Evolutionary conservation across 2,329 filamentous ascomycete species (phyloP).

Genomic region (Nannizzia gypsea): DNA sequence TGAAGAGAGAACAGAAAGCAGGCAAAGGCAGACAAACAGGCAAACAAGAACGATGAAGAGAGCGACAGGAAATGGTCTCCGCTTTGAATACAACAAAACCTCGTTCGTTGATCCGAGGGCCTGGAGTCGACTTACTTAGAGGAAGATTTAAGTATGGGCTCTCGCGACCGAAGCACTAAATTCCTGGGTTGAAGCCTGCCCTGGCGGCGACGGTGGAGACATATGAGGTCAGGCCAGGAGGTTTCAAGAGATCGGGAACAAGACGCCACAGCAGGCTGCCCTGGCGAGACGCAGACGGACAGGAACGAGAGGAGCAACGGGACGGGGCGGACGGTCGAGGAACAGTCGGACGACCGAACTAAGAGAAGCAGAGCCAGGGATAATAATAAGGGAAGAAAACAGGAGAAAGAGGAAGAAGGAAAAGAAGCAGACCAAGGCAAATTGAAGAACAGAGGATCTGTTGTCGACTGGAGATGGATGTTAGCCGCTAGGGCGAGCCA

Average conservation of each 20-base stretch:
- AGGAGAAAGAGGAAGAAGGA: not conserved
- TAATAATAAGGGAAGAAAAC: not conserved
- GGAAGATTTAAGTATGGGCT: not conserved
- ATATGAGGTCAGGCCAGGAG: conserved; percentile 4
- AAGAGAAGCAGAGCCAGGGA: not conserved
- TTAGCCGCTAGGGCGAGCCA: conserved; percentile 3
- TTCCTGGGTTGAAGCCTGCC: conserved; percentile 2
- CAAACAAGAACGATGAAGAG: not conserved
- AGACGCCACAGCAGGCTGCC: not conserved
- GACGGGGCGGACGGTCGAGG: not conserved
- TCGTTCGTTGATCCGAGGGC: not conserved
- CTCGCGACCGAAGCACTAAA: not conserved
- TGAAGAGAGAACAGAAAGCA: too few relatives aligned
- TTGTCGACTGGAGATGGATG: conserved; percentile 3
- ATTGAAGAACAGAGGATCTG: conserved; percentile 8
- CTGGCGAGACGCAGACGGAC: not conserved
- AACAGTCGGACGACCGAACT: not conserved
- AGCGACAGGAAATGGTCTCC: not conserved
- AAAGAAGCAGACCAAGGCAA: not conserved
- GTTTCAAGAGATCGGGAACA: conserved; percentile 1
- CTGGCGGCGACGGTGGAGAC: conserved; percentile 2
- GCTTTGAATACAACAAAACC: not conserved
- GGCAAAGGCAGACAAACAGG: too few relatives aligned
- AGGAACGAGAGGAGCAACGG: not conserved
- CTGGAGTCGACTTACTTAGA: not conserved